A percentile compares a stretch with the other conserved stretches of the same genome.
phyloP scores from a whole-genome alignment of 805 yeast genomes.

The Zygoascus ofunaensis region DNA sequence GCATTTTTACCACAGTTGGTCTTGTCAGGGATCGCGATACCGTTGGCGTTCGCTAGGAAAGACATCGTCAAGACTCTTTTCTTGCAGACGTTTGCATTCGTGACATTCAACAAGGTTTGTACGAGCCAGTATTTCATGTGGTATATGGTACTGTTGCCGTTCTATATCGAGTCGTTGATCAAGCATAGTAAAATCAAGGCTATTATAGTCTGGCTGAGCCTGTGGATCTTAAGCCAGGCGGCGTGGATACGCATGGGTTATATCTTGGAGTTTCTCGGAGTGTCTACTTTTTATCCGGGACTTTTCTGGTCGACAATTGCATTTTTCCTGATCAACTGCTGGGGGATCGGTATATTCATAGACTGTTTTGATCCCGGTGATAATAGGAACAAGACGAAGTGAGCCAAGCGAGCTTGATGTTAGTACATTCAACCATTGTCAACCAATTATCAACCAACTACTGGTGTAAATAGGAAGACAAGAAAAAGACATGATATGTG shows the following conservation, averaged over 20 bases:
- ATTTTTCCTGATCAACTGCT: constrained; percentile 56
- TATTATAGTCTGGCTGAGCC: constrained; percentile 28
- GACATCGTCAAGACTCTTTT: constrained; percentile 49
- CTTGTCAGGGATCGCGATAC: constrained; percentile 50
- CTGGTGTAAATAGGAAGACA: too few relatives aligned
- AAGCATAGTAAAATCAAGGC: not conserved
- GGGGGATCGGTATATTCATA: constrained; percentile 50
- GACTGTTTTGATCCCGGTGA: constrained; percentile 35
- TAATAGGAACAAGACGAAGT: too few relatives aligned
- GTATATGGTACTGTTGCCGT: constrained; percentile 81
- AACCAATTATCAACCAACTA: too few relatives aligned
- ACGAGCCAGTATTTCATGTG: constrained; percentile 96
- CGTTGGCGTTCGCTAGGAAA: constrained; percentile 37
- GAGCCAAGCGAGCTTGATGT: not conserved
- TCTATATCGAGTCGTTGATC: constrained; percentile 44
- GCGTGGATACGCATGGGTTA: constrained; percentile 75
- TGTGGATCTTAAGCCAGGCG: constrained; percentile 69
- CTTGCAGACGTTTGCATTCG: constrained; percentile 70
- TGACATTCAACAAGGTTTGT: constrained; percentile 69
- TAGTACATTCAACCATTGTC: too few relatives aligned
- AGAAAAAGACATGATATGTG: too few relatives aligned
- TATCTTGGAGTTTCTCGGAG: constrained; percentile 70
- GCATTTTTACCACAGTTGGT: constrained; percentile 81
- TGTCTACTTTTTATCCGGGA: constrained; percentile 50
- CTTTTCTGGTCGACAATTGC: constrained; percentile 45